Evolutionary conservation across 345 rosid genomes (phyloP), one percentile per base, ranked within the genome.

Genomic region (Tarenaya hassleriana): DNA sequence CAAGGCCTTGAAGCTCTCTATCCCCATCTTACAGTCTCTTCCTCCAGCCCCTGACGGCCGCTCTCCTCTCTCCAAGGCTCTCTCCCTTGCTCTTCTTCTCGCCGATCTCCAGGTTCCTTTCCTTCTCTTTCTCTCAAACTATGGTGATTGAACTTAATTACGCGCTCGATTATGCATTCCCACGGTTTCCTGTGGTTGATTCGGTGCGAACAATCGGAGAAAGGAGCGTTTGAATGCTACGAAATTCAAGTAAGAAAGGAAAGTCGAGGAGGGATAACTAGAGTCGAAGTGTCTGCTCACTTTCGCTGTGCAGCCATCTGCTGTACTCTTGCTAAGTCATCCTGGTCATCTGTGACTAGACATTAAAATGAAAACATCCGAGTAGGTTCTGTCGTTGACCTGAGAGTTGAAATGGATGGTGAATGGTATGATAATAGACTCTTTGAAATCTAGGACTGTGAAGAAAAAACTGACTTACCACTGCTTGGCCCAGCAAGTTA

Each of bases 61-160:
- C 39, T 63, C 88, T 59, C 85, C 87, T 10, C 87, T 84, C 39
- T 70, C 95, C 60, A 80, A 82, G 68, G 83, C 98, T 53, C 77
- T 87, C 47, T 77, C 90, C 45, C 75, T 87, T 24, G 85, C 95
- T 55, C 72, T 84, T 37, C 63, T 84, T 31, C 96, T 87, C 48
- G 96, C 98, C 8, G 72, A 87, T 68, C 88, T 91, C 64, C 92
- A 91, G 96, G 98, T 83, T 41, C 37, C 12, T 37, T 13, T 51
- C 37, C 40, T 10, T 39, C n/a, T 41, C 41, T 42, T 3, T 42
- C n/a, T 15, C 19, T 14, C 29, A 5, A 24, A 24, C 5, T 24
- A 24, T 24, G 29, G 5, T 24, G 5, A 24, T 24, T 24, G 29
- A 24, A 24, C 29, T 24, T 24, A 24, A 5, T 24, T 24, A 24